Conservation (phyloP, 257 asterid genomes). For the Przewalskia tangutica region DNA sequence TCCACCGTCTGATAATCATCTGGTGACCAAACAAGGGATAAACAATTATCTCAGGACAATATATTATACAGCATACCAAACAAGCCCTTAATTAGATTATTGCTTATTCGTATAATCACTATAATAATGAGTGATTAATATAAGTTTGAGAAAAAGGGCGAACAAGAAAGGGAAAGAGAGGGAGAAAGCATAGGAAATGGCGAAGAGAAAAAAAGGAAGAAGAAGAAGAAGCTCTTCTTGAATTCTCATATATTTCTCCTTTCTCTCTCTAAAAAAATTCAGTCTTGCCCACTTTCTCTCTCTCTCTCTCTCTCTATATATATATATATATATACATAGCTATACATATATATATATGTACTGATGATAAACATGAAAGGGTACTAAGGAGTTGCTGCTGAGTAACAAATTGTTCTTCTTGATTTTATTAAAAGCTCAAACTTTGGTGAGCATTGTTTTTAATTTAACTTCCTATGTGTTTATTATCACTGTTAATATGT, state of each 20-base stretch:
- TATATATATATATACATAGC: not conserved
- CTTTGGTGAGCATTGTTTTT: not conserved
- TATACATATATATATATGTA: not conserved
- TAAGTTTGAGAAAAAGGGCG: slow-evolving; percentile 8
- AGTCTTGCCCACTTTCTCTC: not conserved
- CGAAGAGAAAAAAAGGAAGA: slow-evolving; percentile 33
- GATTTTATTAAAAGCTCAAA: not conserved
- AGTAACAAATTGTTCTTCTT: not conserved
- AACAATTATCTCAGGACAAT: too few species aligned
- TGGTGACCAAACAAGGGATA: too few species aligned
- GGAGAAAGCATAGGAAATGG: slow-evolving; percentile 65
- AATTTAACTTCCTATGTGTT: not conserved
- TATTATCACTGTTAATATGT: not conserved
- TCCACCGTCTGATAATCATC: too few species aligned
- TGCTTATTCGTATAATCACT: too few species aligned
- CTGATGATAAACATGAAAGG: not conserved
- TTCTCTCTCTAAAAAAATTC: slow-evolving; percentile 40
- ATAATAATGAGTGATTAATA: slow-evolving; percentile 8
- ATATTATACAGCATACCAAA: too few species aligned
- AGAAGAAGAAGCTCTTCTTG: not conserved
- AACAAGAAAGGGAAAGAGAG: slow-evolving; percentile 11
- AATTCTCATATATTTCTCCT: slow-evolving; percentile 18
- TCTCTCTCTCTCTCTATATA: not conserved
- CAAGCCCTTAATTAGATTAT: too few species aligned
- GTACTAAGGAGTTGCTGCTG: not conserved